Percentiles rank a stretch among this genome's conserved stretches.
phyloP scores from a whole-genome alignment of 129 eudicot genomes.

The Apium graveolens region DNA sequence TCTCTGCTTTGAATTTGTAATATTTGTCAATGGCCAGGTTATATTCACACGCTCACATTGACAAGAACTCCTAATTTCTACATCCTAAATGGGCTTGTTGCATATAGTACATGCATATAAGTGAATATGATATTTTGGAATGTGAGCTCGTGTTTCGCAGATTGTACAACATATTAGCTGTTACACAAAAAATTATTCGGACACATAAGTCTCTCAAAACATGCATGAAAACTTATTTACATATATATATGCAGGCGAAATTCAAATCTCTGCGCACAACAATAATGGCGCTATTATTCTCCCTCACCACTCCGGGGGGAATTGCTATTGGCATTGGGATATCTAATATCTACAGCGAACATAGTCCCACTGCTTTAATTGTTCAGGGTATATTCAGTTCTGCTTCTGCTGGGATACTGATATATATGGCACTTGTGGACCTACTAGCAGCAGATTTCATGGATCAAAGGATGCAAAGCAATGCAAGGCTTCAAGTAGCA shows the following conservation, averaged over 20 bases:
- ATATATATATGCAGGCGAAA: conserved; percentile 36
- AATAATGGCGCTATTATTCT: conserved; percentile 56
- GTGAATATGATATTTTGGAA: too few relatives aligned
- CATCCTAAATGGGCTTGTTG: too few relatives aligned
- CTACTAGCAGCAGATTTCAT: conserved; percentile 76
- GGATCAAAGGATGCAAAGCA: conserved; percentile 63
- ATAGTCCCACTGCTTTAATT: conserved; percentile 45
- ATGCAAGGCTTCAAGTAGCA: conserved; percentile 51
- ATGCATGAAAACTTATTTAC: conserved; percentile 2
- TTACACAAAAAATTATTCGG: too few relatives aligned
- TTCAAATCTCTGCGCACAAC: conserved; percentile 42
- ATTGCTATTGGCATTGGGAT: conserved; percentile 63
- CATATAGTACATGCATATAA: too few relatives aligned
- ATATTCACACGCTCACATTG: too few relatives aligned
- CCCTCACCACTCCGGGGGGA: conserved; percentile 66
- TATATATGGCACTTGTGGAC: conserved; percentile 84
- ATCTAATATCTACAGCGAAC: conserved; percentile 39
- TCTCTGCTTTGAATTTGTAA: too few relatives aligned
- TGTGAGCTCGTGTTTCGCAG: too few relatives aligned
- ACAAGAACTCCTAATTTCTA: too few relatives aligned
- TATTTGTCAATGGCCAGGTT: too few relatives aligned
- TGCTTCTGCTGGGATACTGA: conserved; percentile 61
- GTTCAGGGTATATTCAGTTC: conserved; percentile 58
- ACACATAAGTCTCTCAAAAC: not conserved
- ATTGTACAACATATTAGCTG: not conserved